Conservation (phyloP, 1,284 basidiomycete species). For the Inonotus hispidus region DNA sequence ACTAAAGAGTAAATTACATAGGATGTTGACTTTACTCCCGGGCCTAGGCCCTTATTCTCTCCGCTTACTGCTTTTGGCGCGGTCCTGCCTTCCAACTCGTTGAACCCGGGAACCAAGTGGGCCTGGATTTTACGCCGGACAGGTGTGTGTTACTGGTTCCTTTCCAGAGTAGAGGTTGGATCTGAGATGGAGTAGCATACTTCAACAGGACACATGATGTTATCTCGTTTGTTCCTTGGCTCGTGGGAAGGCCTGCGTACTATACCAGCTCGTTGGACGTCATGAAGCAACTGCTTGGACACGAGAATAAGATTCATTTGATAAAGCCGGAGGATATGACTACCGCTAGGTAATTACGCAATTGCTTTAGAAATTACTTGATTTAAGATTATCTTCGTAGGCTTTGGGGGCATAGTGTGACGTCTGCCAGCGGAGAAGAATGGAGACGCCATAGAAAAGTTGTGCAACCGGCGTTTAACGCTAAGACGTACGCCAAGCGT, state of each 20-base stretch:
- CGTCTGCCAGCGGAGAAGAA: background rate
- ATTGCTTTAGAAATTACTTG: background rate
- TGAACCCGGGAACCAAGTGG: background rate
- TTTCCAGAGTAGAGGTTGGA: background rate
- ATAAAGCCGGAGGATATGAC: background rate
- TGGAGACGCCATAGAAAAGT: background rate
- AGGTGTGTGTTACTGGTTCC: background rate
- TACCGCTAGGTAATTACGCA: background rate
- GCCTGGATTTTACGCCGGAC: background rate
- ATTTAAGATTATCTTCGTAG: background rate
- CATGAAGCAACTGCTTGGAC: background rate
- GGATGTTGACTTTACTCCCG: background rate
- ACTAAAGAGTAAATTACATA: background rate
- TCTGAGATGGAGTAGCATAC: background rate
- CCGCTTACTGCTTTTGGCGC: background rate
- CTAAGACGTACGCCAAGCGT: background rate
- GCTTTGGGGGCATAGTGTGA: background rate
- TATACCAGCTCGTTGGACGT: background rate
- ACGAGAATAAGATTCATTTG: background rate
- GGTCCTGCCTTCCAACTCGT: background rate
- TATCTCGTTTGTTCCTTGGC: background rate
- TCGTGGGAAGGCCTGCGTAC: background rate
- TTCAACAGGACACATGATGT: background rate
- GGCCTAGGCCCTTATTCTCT: background rate
- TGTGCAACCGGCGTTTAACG: background rate